A percentile compares a stretch with the other conserved stretches of the same genome.
phyloP scores from a whole-genome alignment of 2,329 filamentous ascomycete genomes.

The Venturia pyrina region DNA sequence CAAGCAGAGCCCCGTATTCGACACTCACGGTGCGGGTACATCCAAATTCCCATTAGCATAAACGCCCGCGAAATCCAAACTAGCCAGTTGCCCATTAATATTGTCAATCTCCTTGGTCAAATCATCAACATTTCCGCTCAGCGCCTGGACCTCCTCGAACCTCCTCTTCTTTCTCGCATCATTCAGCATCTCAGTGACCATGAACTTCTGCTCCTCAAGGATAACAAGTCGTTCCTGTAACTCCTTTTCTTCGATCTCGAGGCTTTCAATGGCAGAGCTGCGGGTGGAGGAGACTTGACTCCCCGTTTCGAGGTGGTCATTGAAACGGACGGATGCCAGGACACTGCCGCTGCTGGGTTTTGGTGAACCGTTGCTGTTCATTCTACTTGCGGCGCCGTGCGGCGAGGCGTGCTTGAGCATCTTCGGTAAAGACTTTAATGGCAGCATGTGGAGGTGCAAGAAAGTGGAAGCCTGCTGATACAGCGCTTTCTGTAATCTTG shows the following conservation, averaged over 20 bases:
- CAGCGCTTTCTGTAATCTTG: slow-evolving; percentile 67
- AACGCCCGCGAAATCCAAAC: slow-evolving; percentile 52
- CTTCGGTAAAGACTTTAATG: slow-evolving; percentile 49
- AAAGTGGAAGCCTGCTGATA: slow-evolving; percentile 76
- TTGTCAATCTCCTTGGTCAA: slow-evolving; percentile 66
- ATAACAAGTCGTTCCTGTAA: slow-evolving; percentile 71
- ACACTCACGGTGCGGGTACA: neutral
- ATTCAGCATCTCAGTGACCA: slow-evolving; percentile 77
- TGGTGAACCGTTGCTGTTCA: slow-evolving; percentile 22
- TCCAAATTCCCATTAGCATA: slow-evolving; percentile 24
- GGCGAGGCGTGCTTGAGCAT: slow-evolving; percentile 46
- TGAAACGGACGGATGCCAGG: slow-evolving; percentile 50
- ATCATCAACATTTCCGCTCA: slow-evolving; percentile 74
- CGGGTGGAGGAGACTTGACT: slow-evolving; percentile 31
- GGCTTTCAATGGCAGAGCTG: slow-evolving; percentile 49
- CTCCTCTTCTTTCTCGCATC: slow-evolving; percentile 64
- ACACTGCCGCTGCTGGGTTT: slow-evolving; percentile 26
- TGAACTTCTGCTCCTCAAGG: slow-evolving; percentile 82
- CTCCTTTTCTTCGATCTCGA: slow-evolving; percentile 78
- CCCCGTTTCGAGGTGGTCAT: slow-evolving; percentile 31
- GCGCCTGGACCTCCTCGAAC: slow-evolving; percentile 76
- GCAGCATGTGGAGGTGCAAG: slow-evolving; percentile 82
- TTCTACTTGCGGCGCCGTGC: slow-evolving; percentile 26
- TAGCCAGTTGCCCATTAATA: slow-evolving; percentile 53
- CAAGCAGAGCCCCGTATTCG: neutral